Conservation (phyloP, 2,329 filamentous ascomycete species). For the Chaetomium globosum region DNA sequence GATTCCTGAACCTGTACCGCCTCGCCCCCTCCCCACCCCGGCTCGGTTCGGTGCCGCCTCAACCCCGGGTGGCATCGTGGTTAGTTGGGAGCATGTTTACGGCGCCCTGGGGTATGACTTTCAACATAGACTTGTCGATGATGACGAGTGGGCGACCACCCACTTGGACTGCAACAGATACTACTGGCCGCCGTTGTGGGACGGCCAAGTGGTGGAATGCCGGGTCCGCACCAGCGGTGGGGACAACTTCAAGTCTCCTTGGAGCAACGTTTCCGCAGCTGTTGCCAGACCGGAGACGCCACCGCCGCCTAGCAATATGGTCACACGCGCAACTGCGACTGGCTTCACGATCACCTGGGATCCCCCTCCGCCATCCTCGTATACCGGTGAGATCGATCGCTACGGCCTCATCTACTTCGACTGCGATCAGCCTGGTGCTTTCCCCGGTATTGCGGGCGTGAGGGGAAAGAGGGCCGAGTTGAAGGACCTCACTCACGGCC, state of each 20-base stretch:
- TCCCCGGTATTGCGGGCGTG: conserved; percentile 18
- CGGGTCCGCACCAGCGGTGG: conserved; percentile 30
- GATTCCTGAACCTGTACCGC: conserved; percentile 35
- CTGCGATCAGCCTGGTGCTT: conserved; percentile 18
- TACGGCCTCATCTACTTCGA: conserved; percentile 28
- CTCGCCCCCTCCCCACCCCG: conserved; percentile 30
- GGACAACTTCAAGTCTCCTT: conserved; percentile 23
- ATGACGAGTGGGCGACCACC: not conserved
- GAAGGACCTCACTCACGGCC: conserved; percentile 18
- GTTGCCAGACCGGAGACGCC: conserved; percentile 28
- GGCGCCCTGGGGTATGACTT: conserved; percentile 37
- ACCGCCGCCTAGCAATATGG: conserved; percentile 27
- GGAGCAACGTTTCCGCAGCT: conserved; percentile 25
- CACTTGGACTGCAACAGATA: conserved; percentile 17
- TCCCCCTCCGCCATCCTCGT: conserved; percentile 7
- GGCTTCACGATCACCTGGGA: conserved; percentile 28
- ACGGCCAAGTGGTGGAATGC: conserved; percentile 27
- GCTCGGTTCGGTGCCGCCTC: conserved; percentile 25
- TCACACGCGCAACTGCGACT: conserved; percentile 20
- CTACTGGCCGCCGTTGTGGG: conserved; percentile 20
- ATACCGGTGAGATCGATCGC: conserved; percentile 27
- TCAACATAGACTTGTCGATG: conserved; percentile 14
- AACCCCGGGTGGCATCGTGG: conserved; percentile 26
- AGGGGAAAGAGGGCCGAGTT: conserved; percentile 12
- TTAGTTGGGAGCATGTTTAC: conserved; percentile 36